Evolutionary conservation across 345 rosid species (phyloP).

Genomic region (Physaria fendleri): DNA sequence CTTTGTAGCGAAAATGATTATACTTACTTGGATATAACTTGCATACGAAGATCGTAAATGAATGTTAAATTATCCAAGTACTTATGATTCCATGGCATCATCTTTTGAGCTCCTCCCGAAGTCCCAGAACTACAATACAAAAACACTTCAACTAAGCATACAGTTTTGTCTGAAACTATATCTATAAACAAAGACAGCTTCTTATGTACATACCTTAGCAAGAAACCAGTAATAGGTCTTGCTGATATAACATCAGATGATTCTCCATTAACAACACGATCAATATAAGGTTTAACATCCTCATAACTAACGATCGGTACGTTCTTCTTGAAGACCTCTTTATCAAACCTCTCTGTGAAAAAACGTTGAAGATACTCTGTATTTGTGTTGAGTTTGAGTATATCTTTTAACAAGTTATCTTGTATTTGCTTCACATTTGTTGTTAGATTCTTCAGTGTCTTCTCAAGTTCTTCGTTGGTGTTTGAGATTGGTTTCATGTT

Average conservation of each 20-base stretch:
- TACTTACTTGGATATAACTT: no score
- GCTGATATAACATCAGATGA: slow-evolving; percentile 41
- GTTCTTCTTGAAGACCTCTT: slow-evolving; percentile 39
- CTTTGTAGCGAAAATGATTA: no score
- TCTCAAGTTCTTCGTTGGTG: no score
- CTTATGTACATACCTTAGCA: background rate
- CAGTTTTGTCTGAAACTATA: no score
- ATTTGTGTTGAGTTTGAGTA: background rate
- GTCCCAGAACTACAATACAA: no score
- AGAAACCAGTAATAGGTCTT: slow-evolving; percentile 43
- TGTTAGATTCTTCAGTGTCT: background rate
- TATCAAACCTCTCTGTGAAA: slow-evolving; percentile 33
- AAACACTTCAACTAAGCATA: no score
- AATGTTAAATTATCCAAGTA: no score
- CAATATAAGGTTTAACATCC: slow-evolving; percentile 46
- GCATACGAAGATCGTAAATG: no score
- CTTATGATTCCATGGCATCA: no score
- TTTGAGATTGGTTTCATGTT: no score
- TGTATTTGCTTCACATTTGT: background rate
- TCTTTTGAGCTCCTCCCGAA: no score
- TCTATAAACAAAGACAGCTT: no score
- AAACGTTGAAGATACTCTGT: slow-evolving; percentile 30
- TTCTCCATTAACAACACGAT: slow-evolving; percentile 51
- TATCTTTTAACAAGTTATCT: background rate
- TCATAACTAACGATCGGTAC: slow-evolving; percentile 65